Conservation (phyloP, 495 filamentous ascomycete species). For the Neurospora sp. region DNA sequence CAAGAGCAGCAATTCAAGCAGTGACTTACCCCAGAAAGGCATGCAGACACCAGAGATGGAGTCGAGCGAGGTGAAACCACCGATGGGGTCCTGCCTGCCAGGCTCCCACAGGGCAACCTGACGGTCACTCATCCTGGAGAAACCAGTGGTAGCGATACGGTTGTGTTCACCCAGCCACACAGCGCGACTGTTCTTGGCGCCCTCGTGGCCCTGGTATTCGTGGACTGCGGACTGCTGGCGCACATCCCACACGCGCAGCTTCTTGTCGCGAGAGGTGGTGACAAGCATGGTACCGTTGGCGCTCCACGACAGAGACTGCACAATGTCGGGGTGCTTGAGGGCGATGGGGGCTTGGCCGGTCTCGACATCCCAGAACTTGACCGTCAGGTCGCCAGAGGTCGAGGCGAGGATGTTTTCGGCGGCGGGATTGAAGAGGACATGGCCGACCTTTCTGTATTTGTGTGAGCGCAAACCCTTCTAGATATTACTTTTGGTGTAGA, state of each 20-base stretch:
- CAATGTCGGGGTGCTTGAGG: slow-evolving; percentile 78
- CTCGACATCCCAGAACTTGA: slow-evolving; percentile 93
- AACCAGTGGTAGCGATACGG: slow-evolving; percentile 89
- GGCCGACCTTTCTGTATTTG: slow-evolving; percentile 73
- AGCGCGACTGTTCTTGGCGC: slow-evolving; percentile 91
- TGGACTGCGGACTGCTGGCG: slow-evolving; percentile 82
- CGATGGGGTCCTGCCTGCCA: slow-evolving; percentile 72
- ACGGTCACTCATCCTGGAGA: slow-evolving; percentile 95
- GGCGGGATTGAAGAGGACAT: slow-evolving; percentile 94
- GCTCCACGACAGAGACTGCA: slow-evolving; percentile 94
- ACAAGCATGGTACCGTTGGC: slow-evolving; percentile 81
- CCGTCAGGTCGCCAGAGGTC: slow-evolving; percentile 85
- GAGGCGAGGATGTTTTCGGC: slow-evolving; percentile 94
- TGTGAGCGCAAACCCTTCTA: slow-evolving; percentile 2
- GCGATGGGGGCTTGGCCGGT: slow-evolving; percentile 61
- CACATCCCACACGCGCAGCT: slow-evolving; percentile 92
- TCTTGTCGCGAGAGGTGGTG: slow-evolving; percentile 96
- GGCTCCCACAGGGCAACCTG: slow-evolving; percentile 95
- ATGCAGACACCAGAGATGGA: slow-evolving; percentile 96
- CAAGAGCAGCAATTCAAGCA: neutral
- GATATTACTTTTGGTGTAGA: neutral
- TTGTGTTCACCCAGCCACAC: slow-evolving; percentile 97
- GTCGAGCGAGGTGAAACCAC: slow-evolving; percentile 78
- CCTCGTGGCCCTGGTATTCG: slow-evolving; percentile 74
- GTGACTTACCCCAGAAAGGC: slow-evolving; percentile 79